Conservation (phyloP, 2,329 filamentous ascomycete species). For the Penicillium sclerotiorum region DNA sequence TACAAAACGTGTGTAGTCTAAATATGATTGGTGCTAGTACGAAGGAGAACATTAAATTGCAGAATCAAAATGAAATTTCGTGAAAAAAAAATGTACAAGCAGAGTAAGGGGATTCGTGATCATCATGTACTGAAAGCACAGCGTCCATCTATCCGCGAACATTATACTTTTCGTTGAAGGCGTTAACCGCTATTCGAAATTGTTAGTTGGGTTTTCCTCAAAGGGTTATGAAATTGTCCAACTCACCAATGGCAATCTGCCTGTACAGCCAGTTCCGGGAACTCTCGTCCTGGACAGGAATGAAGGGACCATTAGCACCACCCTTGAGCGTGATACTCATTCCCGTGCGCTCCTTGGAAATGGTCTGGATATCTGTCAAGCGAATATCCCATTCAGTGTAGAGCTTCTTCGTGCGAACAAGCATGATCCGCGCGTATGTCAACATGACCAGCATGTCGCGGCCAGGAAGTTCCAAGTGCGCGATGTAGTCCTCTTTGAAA, state of each 20-base stretch:
- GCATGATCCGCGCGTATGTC: slow-evolving; percentile 82
- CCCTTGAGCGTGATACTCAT: slow-evolving; percentile 86
- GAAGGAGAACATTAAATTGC: too few species aligned
- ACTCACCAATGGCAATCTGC: slow-evolving; percentile 63
- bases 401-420: slow-evolving; percentile 83
- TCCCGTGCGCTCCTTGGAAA: slow-evolving; percentile 93
- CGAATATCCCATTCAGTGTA: slow-evolving; percentile 95
- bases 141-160: slow-evolving; percentile 53
- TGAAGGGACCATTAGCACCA: slow-evolving; percentile 89
- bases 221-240: neutral
- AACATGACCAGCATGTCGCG: slow-evolving; percentile 90
- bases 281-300: slow-evolving; percentile 89
- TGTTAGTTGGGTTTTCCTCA: too few species aligned
- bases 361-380: slow-evolving; percentile 93
- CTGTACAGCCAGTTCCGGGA: slow-evolving; percentile 67
- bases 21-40: too few species aligned
- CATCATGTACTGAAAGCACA: slow-evolving; percentile 19
- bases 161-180: slow-evolving; percentile 69
- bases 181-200: slow-evolving; percentile 65
- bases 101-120: too few species aligned
- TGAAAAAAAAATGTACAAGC: too few species aligned
- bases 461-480: slow-evolving; percentile 85
- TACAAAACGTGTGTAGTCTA: too few species aligned
- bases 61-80: too few species aligned
- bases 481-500: slow-evolving; percentile 97